Base-by-base conservation (phyloP, 495 filamentous ascomycete species). In the Aspergillus wentii region DNA sequence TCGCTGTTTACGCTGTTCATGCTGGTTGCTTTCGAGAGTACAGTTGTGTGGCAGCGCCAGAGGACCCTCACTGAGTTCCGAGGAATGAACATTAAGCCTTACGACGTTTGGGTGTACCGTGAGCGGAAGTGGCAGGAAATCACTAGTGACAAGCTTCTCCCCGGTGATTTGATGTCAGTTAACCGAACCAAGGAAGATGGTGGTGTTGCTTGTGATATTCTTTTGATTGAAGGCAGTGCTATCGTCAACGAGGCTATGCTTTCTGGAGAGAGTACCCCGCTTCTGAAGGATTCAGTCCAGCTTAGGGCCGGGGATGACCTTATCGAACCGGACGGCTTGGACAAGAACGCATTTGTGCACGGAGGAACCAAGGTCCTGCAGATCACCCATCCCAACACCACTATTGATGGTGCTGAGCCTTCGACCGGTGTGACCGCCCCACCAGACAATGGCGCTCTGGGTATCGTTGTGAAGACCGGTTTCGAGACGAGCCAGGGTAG, bases 181-280 rank as follows among this genome's bases (percentile, higher is more conserved):
- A 86, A 83, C 17, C 82, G 92, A 14, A 97, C 90, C 17, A 97
- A 96, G 69, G 92, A 99, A 57, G 92, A 99, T 49, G 80, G 90
- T 44, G 92, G 92, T 21, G 88, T 99, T 31, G 94, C 92, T 7
- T 99, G 92, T 51, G 92, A 99, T 59, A 95, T 99, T 79, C 63
- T 99, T 20, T 56, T 99, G 43, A 79, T 99, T 28, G 89, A 96
- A 56, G 94, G 92, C 21, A 89, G 85, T 45, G 90, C 85, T 15
- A 99, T 99, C 64, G 92, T 99, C 33, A 99, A 99, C 61, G 92
- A 99, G 64, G 92, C 92, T 18, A 99, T 99, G 92, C 74, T 99
- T 35, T 96, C 92, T 9, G 92, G 92, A 43, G 92, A 99, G 62
- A 96, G 91, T 61, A 99, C 92, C 3, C 92, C 92, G 18, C 74